Evolutionary conservation across 495 filamentous ascomycete species (phyloP).

Genomic region (Penicillium cinerascens): DNA sequence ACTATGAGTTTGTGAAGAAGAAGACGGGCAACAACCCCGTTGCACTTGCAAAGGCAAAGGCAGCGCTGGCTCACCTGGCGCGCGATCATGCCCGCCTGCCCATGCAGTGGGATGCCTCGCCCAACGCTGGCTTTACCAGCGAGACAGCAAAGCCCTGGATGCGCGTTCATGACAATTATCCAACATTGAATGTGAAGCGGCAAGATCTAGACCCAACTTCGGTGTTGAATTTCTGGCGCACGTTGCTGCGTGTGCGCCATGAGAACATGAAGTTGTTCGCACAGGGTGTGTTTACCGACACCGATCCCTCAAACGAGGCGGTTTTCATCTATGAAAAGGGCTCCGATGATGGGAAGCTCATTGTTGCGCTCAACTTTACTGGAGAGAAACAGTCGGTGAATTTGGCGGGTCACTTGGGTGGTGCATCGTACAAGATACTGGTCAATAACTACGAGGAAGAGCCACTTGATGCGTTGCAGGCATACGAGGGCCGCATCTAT

Average conservation of each 20-base stretch:
- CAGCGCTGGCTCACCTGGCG: slow-evolving; percentile 44
- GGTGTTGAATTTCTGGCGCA: slow-evolving; percentile 46
- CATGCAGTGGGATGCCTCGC: slow-evolving; percentile 56
- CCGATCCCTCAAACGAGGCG: slow-evolving; percentile 31
- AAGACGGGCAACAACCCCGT: slow-evolving; percentile 25
- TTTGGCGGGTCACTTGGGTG: slow-evolving; percentile 14
- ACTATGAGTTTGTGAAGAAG: slow-evolving; percentile 38
- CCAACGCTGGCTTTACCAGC: slow-evolving; percentile 53
- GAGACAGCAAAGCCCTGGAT: slow-evolving; percentile 51
- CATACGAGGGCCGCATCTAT: slow-evolving; percentile 24
- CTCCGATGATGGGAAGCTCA: slow-evolving; percentile 4
- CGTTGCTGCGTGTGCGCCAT: slow-evolving; percentile 39
- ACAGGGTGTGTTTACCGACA: slow-evolving; percentile 42
- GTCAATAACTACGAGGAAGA: slow-evolving; percentile 16
- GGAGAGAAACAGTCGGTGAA: slow-evolving; percentile 18
- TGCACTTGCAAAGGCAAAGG: slow-evolving; percentile 33
- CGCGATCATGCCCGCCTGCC: slow-evolving; percentile 62
- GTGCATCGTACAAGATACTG: slow-evolving; percentile 2
- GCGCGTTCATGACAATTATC: slow-evolving; percentile 53
- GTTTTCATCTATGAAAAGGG: slow-evolving; percentile 31
- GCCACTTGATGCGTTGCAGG: slow-evolving; percentile 10
- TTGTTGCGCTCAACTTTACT: slow-evolving; percentile 25
- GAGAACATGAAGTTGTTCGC: slow-evolving; percentile 40
- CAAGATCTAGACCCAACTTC: slow-evolving; percentile 38
- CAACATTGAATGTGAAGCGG: slow-evolving; percentile 46